Percentiles rank a stretch among this genome's conserved stretches.
Conservation (phyloP, 208 protist genomes). For the Lotmaria passim region DNA sequence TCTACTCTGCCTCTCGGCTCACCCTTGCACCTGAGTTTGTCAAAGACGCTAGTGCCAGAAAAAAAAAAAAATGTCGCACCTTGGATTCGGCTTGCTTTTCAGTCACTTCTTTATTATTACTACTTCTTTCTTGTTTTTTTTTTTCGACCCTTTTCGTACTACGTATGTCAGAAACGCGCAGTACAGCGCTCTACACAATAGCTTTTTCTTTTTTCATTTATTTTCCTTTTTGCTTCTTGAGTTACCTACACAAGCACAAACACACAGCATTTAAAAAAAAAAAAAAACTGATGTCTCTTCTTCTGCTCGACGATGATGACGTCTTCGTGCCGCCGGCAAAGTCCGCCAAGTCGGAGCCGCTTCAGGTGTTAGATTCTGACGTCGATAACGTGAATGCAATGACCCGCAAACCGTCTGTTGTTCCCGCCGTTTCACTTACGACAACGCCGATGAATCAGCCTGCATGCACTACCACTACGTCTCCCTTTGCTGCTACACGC, state of each 20-base stretch:
- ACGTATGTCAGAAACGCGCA: too few relatives aligned
- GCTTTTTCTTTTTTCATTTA: slow-evolving; percentile 3
- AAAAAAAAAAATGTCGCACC: too few relatives aligned
- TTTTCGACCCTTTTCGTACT: too few relatives aligned
- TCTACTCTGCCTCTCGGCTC: too few relatives aligned
- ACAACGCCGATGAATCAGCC: too few relatives aligned
- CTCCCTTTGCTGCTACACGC: slow-evolving; percentile 1
- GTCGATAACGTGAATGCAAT: background rate
- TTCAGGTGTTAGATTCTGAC: slow-evolving; percentile 4
- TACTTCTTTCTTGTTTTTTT: too few relatives aligned
- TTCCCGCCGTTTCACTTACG: background rate
- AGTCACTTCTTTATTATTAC: background rate
- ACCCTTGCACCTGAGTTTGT: too few relatives aligned
- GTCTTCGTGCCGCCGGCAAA: slow-evolving; percentile 12
- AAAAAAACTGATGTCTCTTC: slow-evolving; percentile 39
- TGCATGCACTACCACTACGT: slow-evolving; percentile 17
- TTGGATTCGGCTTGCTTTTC: background rate
- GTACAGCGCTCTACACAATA: too few relatives aligned
- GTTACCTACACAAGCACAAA: background rate
- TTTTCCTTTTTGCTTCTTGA: background rate
- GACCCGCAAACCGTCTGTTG: background rate
- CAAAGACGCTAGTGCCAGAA: too few relatives aligned
- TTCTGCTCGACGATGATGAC: slow-evolving; percentile 77
- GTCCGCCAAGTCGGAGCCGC: background rate
- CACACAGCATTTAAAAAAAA: slow-evolving; percentile 1